Evolutionary conservation across 23 red algal species (phyloP), one percentile per base, ranked within the genome.

Genomic region (Chondrus crispus): DNA sequence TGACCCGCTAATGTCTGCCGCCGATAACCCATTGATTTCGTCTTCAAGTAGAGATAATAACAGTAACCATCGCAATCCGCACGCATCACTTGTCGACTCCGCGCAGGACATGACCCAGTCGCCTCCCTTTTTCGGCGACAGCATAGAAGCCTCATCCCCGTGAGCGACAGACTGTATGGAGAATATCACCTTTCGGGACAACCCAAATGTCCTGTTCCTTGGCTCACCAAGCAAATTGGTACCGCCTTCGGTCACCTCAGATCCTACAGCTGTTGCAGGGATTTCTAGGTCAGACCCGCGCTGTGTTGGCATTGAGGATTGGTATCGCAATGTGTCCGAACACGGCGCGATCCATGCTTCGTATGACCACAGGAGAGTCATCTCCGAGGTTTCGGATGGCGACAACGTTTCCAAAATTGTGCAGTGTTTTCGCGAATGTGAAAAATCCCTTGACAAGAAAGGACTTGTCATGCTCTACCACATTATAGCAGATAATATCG

Each of bases 401-500:
- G 63, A 89, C 28, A 58, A 74, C 68, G 70, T 89, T 12, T 42
- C 46, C 12, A 55, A 49, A 26, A 66, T 89, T 36, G 58, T 66
- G 44, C 49, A 75, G n/a, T 19, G 33, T 6, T 89, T 89, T 62
- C n/a, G 69, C 45, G 68, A 77, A 45, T 33, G 53, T 45, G 85
- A 89, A 77, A 35, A 55, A 37, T 33, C 33, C 13, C 38, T 48
- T 24, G 85, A 89, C 46, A 47, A 60, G 54, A 69, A 89, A 33
- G 45, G 66, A 38, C 43, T 89, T 20, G 69, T 45, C 68, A 37
- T 71, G 22, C 85, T 89, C 44, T 74, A 89, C 39, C 40, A 68
- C 45, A 49, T 89, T 50, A 49, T 89, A 10, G 68, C 68, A 29
- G 57, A 46, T 43, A 55, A 76, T 66, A 76, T 89, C 66, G 62